Base-by-base conservation (phyloP, 768 basidiomycete genomes). In the Amanita subjunquillea region DNA sequence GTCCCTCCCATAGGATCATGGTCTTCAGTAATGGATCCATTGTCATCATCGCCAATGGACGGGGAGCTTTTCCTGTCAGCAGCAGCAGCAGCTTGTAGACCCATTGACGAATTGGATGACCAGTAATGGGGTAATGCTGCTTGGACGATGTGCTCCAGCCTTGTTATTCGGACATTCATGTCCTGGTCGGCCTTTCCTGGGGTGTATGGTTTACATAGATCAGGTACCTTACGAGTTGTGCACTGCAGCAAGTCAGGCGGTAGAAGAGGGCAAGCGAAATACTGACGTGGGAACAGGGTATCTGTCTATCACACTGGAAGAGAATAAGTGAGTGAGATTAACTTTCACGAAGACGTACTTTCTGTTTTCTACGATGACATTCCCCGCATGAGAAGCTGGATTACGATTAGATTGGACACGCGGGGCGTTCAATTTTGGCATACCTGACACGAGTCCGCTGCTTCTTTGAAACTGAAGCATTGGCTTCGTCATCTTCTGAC, bases 321-420 rank as follows among this genome's bases (percentile, higher is more conserved):
- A 55, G 48, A 43, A 56, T 36, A 27, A 48, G 32, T 46, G 47
- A 41, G 36, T 6, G 25, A 27, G 13, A 17, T 50, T 12, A 36
- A 39, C 34, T 34, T 34, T 34, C 22, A 36, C 22, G 48, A 43
- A 32, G 43, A 54, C 54, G 37, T 52, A 86, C 88, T 77, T 91
- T 91, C 68, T 92, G 89, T 64, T 92, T 92, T 56, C 89, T 74
- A 20, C 89, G 79, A 69, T 91, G 90, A 57, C 90, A 91, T 69
- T 92, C 89, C 15, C 86, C 86, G 53, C 88, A 90, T 7, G 87
- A 89, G 58, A 88, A 90, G 66, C 87, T 89, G 60, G 6, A 42
- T 27, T 45, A 51, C 56, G 49, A 57, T 56, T 48, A 58, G 55
- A 44, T 45, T 45, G 32, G 51, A 36, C 25, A 47, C 46, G 15